Percentiles rank a stretch among this genome's conserved stretches.
Conservation (phyloP, 805 yeast genomes). For the Trichomonascus vanleenenianus region DNA sequence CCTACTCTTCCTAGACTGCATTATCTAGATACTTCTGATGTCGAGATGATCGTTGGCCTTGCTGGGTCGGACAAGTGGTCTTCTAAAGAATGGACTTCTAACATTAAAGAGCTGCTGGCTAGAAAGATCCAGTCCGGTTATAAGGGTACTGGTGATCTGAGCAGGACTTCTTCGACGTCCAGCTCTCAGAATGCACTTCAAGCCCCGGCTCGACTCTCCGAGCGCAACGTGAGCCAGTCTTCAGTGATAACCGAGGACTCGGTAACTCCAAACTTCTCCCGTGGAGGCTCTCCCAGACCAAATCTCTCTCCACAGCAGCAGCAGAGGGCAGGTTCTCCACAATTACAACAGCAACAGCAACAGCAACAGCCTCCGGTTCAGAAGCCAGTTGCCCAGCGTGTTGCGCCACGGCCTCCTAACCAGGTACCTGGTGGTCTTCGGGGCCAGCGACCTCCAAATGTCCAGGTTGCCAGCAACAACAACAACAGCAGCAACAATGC, state of each 20-base stretch:
- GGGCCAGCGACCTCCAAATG: neutral
- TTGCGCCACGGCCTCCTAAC: neutral
- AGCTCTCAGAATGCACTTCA: neutral
- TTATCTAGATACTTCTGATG: conserved; percentile 59
- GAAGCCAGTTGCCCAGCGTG: neutral
- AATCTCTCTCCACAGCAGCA: conserved; percentile 4
- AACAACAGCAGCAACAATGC: neutral
- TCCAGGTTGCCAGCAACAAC: neutral
- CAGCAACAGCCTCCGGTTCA: conserved; percentile 1
- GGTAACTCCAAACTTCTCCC: neutral
- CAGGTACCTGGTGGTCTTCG: neutral
- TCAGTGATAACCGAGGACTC: neutral
- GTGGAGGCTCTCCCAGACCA: conserved; percentile 3
- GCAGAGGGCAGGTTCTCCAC: conserved; percentile 2
- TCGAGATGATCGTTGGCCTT: conserved; percentile 35
- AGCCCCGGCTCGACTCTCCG: neutral
- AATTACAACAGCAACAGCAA: conserved; percentile 1
- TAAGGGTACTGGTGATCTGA: conserved; percentile 32
- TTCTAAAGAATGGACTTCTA: conserved; percentile 49
- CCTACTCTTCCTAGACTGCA: conserved; percentile 76
- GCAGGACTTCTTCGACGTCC: neutral
- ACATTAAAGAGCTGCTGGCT: conserved; percentile 48
- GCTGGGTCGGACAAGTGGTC: conserved; percentile 43
- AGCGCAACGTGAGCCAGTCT: neutral
- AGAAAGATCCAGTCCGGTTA: conserved; percentile 44